Base-by-base conservation (phyloP, 2,329 filamentous ascomycete genomes). In the Aschersonia sp. region DNA sequence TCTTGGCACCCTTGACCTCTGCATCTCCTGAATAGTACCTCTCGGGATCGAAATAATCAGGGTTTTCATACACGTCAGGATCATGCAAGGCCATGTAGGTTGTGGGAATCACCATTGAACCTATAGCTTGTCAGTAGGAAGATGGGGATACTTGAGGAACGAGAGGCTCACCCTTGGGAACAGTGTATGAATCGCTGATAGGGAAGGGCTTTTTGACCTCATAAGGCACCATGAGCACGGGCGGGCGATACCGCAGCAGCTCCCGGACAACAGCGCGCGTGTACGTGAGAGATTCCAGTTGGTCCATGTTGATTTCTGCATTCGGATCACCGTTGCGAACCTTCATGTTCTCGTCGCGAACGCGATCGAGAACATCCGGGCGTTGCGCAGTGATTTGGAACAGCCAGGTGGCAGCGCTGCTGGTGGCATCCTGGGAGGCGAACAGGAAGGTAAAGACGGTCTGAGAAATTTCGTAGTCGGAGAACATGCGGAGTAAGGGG, bases 181-280 rank as follows among this genome's bases (percentile, higher is more conserved):
- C 82, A n/a, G 88, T 95, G 68, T 97, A 95, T 37, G 73, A 76
- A 37, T 84, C 78, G 30, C 84, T 87, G 57, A 98, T 83, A 45
- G 89, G 89, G 76, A 97, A 98, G 48, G 85, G 71, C 73, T 94
- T 95, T 82, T 97, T 97, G 54, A 82, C 87, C 52, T 89, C 65
- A 66, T 97, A 97, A 35, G 92, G 92, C 45, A 95, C 87, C 87
- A 98, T 95, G 66, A 95, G 77, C 59, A 98, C 92, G 48, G 92
- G 92, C 53, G 92, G 92, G 48, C 90, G 85, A 73, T 94, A 97
- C 61, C 92, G 86, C 54, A 95, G 78, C 49, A 87, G 83, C 70
- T 95, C 88, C 57, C 85, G 87, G 54, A 97, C 85, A 42, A 95
- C 87, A 41, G 88, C 90, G 50, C 87, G 84, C 42, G 92, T 97